Base-by-base conservation (phyloP, 768 basidiomycete genomes). In the Suillus decipiens region DNA sequence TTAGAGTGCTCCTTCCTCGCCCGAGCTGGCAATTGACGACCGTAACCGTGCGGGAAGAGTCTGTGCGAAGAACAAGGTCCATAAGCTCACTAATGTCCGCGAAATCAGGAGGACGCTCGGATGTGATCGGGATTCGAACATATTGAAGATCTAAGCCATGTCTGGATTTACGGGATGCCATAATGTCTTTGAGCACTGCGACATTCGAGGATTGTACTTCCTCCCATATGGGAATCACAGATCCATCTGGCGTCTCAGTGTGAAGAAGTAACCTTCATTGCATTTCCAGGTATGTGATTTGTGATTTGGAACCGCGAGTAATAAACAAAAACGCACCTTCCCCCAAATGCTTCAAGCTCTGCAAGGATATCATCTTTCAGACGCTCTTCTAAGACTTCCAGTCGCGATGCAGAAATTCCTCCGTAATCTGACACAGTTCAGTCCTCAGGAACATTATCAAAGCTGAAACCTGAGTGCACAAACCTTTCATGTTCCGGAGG, bases 21-120 rank as follows among this genome's bases (percentile, higher is more conserved):
- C 95, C 96, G 15, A 99, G 85, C 71, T 99, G 97, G 69, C 96
- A 97, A 71, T 99, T 99, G 41, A 99, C 84, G 19, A 99, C 89
- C 62, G 99, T 90, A 1, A 91, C 91, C 0, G 90, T 89, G 43
- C 85, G 82, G 24, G 84, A 81, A 8, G 89, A 84, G 60, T 86
- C 80, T 6, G 87, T 86, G 11, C 88, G 81, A 43, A 94, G 80
- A 34, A 92, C 88, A 1, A 95, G 82, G 22, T 92, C 88, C 63
- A 95, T 89, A 31, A 96, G 80, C 64, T 92, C 89, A 65, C 80
- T 87, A 55, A 92, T 78, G 69, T 92, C 90, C 28, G 85, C 75
- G 72, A 87, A 88, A 71, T 93, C 91, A 0, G 90, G 89, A 11
- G 89, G 81, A 42, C 84, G 88, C 74, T 98, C 96, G 0, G 96